Conservation (phyloP, 2,329 filamentous ascomycete genomes). For the Aspergillus sp. region DNA sequence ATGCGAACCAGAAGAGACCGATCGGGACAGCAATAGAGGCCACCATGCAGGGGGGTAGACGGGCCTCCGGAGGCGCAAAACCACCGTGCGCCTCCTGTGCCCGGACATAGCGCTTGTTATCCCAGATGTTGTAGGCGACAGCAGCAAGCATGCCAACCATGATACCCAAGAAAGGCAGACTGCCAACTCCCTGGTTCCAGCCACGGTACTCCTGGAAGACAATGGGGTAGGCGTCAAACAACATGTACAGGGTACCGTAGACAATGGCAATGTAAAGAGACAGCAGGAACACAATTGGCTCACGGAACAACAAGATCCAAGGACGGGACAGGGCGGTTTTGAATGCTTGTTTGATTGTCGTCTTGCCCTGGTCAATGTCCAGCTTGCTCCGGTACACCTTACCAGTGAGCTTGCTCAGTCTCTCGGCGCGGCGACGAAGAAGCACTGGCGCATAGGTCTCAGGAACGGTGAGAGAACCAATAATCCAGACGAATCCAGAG, state of each 20-base stretch:
- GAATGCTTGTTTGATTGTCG: constrained; percentile 42
- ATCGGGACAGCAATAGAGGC: constrained; percentile 57
- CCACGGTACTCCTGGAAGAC: constrained; percentile 50
- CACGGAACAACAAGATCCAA: constrained; percentile 50
- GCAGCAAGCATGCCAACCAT: constrained; percentile 46
- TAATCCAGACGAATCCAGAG: constrained; percentile 59
- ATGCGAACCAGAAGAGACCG: constrained; percentile 62
- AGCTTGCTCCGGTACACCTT: constrained; percentile 50
- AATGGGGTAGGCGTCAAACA: constrained; percentile 56
- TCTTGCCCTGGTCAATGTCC: constrained; percentile 45
- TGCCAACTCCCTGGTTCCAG: constrained; percentile 51
- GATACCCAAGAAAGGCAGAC: constrained; percentile 53
- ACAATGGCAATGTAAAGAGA: constrained; percentile 55
- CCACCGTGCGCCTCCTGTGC: constrained; percentile 52
- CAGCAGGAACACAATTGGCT: constrained; percentile 55
- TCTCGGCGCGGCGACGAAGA: constrained; percentile 52
- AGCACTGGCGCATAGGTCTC: constrained; percentile 54
- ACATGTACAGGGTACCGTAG: constrained; percentile 56
- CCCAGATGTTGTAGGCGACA: constrained; percentile 44
- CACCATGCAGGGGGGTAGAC: constrained; percentile 53
- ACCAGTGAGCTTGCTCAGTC: constrained; percentile 52
- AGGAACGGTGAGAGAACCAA: constrained; percentile 33
- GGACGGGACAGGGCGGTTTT: constrained; percentile 54
- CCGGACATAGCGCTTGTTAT: constrained; percentile 45
- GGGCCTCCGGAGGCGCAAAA: constrained; percentile 63